Evolutionary conservation across 1,139 yeast species (phyloP).

Genomic region (Zygosaccharomyces sapae): DNA sequence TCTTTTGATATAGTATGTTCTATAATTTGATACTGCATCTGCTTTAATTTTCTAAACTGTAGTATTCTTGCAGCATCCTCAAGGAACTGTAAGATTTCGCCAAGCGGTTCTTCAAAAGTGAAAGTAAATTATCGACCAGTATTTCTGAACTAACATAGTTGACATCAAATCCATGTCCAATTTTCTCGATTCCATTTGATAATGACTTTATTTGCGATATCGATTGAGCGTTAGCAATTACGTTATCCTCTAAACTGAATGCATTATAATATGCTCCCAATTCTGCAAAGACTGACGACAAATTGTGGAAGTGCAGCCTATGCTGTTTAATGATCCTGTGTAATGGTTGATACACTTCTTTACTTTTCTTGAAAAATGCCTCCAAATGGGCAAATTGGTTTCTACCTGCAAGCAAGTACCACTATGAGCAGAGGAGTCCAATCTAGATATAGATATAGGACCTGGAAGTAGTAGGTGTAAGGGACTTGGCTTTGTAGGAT

Average conservation of each 20-base stretch:
- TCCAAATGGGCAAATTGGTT: conserved; percentile 52
- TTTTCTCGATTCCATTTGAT: conserved; percentile 60
- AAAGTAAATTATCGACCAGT: conserved; percentile 59
- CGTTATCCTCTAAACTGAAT: conserved; percentile 61
- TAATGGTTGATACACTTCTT: conserved; percentile 53
- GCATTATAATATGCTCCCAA: conserved; percentile 56
- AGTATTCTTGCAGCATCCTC: conserved; percentile 63
- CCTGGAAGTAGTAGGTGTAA: conserved; percentile 63
- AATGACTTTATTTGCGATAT: conserved; percentile 31
- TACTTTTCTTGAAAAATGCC: conserved; percentile 51
- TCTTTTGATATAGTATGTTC: conserved; percentile 37
- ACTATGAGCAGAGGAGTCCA: conserved; percentile 21
- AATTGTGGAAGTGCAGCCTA: conserved; percentile 41
- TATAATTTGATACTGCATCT: conserved; percentile 58
- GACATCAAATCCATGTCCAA: conserved; percentile 83
- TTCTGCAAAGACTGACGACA: conserved; percentile 43
- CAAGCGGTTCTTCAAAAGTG: conserved; percentile 78
- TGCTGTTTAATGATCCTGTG: conserved; percentile 56
- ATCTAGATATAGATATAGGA: conserved; percentile 32
- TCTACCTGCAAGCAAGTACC: conserved; percentile 25
- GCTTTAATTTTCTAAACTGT: conserved; percentile 65
- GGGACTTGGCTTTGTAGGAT: conserved; percentile 52
- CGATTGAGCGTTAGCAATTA: conserved; percentile 21
- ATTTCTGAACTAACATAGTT: conserved; percentile 70
- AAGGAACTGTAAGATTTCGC: conserved; percentile 78